Evolutionary conservation across 192 early-diverging fungal genomes (phyloP), one percentile per base, ranked within the genome.

Genomic region (Glomus cerebriforme): DNA sequence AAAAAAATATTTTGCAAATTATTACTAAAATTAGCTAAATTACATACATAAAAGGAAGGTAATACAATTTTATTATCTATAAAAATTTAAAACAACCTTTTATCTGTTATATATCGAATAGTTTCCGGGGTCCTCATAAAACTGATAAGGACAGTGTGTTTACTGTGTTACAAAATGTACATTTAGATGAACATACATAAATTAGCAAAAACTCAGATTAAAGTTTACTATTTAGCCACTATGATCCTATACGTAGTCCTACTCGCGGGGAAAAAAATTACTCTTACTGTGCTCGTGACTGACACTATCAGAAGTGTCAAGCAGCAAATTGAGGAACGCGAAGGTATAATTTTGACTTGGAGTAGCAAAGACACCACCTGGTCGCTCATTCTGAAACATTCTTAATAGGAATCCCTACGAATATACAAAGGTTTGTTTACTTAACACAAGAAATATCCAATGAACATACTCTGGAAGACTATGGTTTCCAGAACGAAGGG

Each of bases 181-280:
- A n/a, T 15, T 64, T 27, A 4, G 26, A n/a, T n/a, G n/a, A n/a
- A n/a, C n/a, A n/a, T n/a, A n/a, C n/a, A 60, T 7, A 60, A 60
- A 24, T 60, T 26, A n/a, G n/a, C n/a, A n/a, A n/a, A n/a, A n/a
- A n/a, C n/a, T n/a, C n/a, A n/a, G n/a, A n/a, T n/a, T 37, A 37
- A 3, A 37, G 37, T 7, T 37, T 37, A 37, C 37, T 37, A 37
- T 37, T 37, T 6, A 60, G 19, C 2, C 59, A 62, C 24, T 62
- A 79, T 79, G 77, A 80, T 81, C 32, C 81, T 85, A 27, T 85
- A 77, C 65, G 79, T 84, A 22, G 79, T 80, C 66, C 92, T 93
- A 37, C 89, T 95, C 27, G 94, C 96, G 24, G 96, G 95, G 65
- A 95, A 95, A 90, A 97, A 94, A 75, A 95, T 97, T 85, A 97